A percentile compares a stretch with the other conserved stretches of the same genome.
These are phyloP conservation scores for Physaria fendleri DNA, from an alignment of 345 rosid species.

Conservation along the genomic window DNA sequence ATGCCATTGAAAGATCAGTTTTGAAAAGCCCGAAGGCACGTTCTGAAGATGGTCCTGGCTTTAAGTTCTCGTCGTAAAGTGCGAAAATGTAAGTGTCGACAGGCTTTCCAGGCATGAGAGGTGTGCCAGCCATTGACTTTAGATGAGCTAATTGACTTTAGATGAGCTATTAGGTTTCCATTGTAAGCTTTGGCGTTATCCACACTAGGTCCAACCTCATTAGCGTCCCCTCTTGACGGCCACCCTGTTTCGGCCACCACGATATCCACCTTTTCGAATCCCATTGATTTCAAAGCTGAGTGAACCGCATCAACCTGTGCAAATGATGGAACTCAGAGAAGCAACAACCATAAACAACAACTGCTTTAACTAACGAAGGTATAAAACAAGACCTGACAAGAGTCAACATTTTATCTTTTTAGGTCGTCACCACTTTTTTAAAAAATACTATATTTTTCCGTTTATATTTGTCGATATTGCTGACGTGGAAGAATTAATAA, in stretches of 20 bases:
- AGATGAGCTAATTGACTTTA: conserved; percentile 70
- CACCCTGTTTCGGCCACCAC: conserved; percentile 94
- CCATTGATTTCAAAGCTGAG: conserved; percentile 72
- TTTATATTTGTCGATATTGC: neutral
- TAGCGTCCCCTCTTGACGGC: conserved; percentile 70
- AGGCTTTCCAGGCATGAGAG: conserved; percentile 89
- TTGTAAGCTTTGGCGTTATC: conserved; percentile 91
- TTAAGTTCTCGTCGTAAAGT: conserved; percentile 77
- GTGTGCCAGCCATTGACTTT: conserved; percentile 77
- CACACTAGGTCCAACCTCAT: conserved; percentile 65
- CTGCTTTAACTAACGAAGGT: neutral
- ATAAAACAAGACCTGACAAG: neutral
- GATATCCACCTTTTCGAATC: conserved; percentile 68
- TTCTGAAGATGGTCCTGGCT: conserved; percentile 74
- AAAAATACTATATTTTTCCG: neutral
- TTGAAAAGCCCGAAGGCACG: conserved; percentile 74
- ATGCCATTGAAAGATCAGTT: conserved; percentile 60
- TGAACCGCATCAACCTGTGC: conserved; percentile 82
- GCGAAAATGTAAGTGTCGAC: conserved; percentile 90
- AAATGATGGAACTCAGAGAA: neutral
- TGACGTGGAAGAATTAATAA: conserved; percentile 3
- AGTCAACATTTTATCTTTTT: neutral
- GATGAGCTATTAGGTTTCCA: conserved; percentile 77
- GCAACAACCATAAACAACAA: neutral
- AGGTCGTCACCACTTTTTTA: too few relatives aligned